phyloP scores from a whole-genome alignment of 495 filamentous ascomycete genomes.

The Xylaria acuta region DNA sequence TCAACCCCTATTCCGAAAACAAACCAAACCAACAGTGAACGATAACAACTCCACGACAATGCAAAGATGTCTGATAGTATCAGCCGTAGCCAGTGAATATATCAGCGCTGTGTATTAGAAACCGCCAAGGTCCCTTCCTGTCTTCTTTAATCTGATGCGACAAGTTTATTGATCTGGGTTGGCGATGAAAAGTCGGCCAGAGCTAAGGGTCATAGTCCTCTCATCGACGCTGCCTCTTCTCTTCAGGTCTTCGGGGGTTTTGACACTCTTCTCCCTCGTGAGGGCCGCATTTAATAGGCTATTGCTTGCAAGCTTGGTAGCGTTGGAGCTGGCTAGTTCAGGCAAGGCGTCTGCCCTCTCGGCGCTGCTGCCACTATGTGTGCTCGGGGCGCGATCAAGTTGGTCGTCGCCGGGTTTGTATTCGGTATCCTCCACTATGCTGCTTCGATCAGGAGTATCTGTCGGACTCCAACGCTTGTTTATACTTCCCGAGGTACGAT shows the following conservation, averaged over 20 bases:
- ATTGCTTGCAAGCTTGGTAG: conserved; percentile 56
- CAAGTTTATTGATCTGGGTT: conserved; percentile 78
- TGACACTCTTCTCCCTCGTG: conserved; percentile 68
- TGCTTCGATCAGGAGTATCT: conserved; percentile 67
- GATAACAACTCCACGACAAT: conserved; percentile 38
- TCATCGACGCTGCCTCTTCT: conserved; percentile 95
- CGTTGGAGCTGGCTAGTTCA: conserved; percentile 45
- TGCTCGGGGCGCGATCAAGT: conserved; percentile 52
- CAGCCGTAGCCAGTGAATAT: conserved; percentile 15
- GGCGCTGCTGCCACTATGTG: conserved; percentile 60
- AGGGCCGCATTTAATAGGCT: conserved; percentile 58
- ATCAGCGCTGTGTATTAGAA: conserved; percentile 15
- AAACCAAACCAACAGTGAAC: conserved; percentile 18
- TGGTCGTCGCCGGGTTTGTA: conserved; percentile 51
- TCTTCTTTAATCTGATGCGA: not conserved
- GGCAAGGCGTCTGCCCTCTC: conserved; percentile 58
- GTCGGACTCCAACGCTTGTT: conserved; percentile 68
- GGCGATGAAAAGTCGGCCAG: conserved; percentile 85
- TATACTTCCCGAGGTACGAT: conserved; percentile 55
- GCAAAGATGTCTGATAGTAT: conserved; percentile 31
- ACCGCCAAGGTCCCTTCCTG: not conserved
- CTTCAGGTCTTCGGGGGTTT: conserved; percentile 75
- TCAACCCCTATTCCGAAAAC: conserved; percentile 32
- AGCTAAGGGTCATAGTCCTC: conserved; percentile 80
- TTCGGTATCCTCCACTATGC: conserved; percentile 49